A percentile compares a stretch with the other conserved stretches of the same genome.
Conservation (phyloP, 495 filamentous ascomycete genomes). For the Trichocladium uniseriatum region DNA sequence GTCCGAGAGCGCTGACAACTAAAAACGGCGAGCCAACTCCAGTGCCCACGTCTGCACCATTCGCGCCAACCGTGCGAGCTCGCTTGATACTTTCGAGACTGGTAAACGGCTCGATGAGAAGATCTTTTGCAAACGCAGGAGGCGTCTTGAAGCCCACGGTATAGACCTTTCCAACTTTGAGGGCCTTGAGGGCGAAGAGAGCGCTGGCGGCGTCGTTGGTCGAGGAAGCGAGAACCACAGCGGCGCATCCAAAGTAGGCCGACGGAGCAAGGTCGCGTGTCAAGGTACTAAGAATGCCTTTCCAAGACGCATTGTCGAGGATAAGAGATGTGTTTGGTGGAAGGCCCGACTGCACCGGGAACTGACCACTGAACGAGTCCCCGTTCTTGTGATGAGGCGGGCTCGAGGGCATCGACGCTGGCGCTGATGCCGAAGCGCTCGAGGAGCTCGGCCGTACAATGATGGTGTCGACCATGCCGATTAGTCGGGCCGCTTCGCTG, state of each 20-base stretch:
- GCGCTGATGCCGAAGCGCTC: slow-evolving; percentile 26
- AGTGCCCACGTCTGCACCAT: slow-evolving; percentile 19
- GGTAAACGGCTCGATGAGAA: slow-evolving; percentile 60
- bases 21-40: slow-evolving; percentile 58
- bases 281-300: slow-evolving; percentile 69
- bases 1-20: slow-evolving; percentile 66
- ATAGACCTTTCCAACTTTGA: slow-evolving; percentile 71
- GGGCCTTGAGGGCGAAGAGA: slow-evolving; percentile 64
- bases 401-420: slow-evolving; percentile 32
- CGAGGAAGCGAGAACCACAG: slow-evolving; percentile 58
- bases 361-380: slow-evolving; percentile 14
- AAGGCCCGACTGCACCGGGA: slow-evolving; percentile 22
- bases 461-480: slow-evolving; percentile 73
- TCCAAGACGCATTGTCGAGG: slow-evolving; percentile 75
- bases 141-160: slow-evolving; percentile 72
- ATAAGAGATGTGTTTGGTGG: slow-evolving; percentile 43
- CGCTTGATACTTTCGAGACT: slow-evolving; percentile 68
- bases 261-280: slow-evolving; percentile 74
- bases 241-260: slow-evolving; percentile 64
- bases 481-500: slow-evolving; percentile 62
- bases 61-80: slow-evolving; percentile 38
- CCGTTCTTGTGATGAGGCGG: slow-evolving; percentile 26
- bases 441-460: slow-evolving; percentile 43
- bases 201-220: slow-evolving; percentile 63
- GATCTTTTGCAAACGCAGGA: slow-evolving; percentile 49